These are phyloP conservation scores for Ganoderma leucocontextum DNA, from an alignment of 1,284 basidiomycete species.

Conservation along the genomic window DNA sequence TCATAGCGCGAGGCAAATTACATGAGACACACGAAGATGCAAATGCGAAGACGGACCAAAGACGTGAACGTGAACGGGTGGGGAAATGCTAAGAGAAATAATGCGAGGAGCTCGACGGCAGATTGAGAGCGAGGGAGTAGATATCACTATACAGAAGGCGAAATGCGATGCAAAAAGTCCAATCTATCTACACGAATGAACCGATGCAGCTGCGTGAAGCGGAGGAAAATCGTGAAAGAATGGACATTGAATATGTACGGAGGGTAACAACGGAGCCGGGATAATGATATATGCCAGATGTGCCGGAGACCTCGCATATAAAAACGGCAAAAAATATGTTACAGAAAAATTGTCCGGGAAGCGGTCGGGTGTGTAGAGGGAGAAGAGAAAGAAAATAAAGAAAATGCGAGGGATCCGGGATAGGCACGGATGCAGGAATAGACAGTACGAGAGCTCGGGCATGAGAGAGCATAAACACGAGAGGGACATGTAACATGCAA, in stretches of 20 bases:
- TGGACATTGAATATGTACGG: slow-evolving; percentile 6
- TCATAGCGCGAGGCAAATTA: slow-evolving; percentile 31
- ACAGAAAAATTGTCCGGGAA: slow-evolving; percentile 22
- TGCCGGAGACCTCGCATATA: slow-evolving; percentile 36
- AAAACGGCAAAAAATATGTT: slow-evolving; percentile 23
- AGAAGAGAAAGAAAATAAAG: slow-evolving; percentile 19
- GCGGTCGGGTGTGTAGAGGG: slow-evolving; percentile 6
- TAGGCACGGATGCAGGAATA: slow-evolving; percentile 27
- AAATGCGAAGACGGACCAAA: slow-evolving; percentile 24
- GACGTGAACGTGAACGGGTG: slow-evolving; percentile 11
- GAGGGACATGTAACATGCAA: slow-evolving; percentile 25
- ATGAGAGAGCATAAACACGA: slow-evolving; percentile 26
- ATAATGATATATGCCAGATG: slow-evolving; percentile 36
- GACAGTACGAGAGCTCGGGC: slow-evolving; percentile 17
- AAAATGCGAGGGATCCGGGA: slow-evolving; percentile 29
- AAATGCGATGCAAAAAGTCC: slow-evolving; percentile 26
- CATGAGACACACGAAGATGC: slow-evolving; percentile 30
- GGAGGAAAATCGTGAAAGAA: slow-evolving; percentile 13
- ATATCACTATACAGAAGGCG: slow-evolving; percentile 31
- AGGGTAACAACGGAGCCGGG: slow-evolving; percentile 19
- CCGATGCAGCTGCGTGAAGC: slow-evolving; percentile 12
- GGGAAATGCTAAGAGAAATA: neutral
- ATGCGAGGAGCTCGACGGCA: slow-evolving; percentile 9
- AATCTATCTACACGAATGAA: slow-evolving; percentile 33
- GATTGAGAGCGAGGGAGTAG: neutral